Evolutionary conservation across 179 eudicot species (phyloP).

Genomic region (Spergularia azorica): DNA sequence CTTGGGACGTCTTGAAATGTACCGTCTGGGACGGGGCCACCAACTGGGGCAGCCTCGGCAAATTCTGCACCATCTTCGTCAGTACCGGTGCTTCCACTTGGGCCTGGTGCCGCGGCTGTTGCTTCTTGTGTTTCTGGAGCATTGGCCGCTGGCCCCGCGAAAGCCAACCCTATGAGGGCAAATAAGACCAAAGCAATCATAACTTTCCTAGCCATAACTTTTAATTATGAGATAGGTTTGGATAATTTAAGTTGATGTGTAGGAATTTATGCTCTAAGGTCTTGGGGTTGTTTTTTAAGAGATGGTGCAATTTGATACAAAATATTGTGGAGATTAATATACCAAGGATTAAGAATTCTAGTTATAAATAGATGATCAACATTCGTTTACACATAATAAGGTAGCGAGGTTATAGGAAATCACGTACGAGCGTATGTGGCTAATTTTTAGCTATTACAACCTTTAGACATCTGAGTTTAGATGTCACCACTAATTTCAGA

Average conservation of each 20-base stretch:
- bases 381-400: background rate
- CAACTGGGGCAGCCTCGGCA: slow-evolving; percentile 43
- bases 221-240: slow-evolving; percentile 1
- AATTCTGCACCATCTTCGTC: slow-evolving; percentile 6
- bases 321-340: slow-evolving; percentile 3
- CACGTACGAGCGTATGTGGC: background rate
- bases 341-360: background rate
- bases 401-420: slow-evolving; percentile 8
- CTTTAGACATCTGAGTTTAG: too few species aligned
- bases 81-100: slow-evolving; percentile 25
- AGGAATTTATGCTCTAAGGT: background rate
- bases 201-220: slow-evolving; percentile 43
- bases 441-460: too few species aligned
- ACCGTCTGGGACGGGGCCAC: slow-evolving; percentile 35
- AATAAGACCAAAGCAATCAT: slow-evolving; percentile 43
- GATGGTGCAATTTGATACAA: slow-evolving; percentile 3
- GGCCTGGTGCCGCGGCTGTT: slow-evolving; percentile 7
- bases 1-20: background rate
- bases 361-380: slow-evolving; percentile 5
- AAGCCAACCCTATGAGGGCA: slow-evolving; percentile 39
- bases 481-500: background rate
- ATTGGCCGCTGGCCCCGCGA: slow-evolving; percentile 11
- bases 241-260: background rate
- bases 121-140: background rate
- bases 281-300: background rate